phyloP scores from a whole-genome alignment of 176 grass and related monocot species.

The Pontederia paniculata region DNA sequence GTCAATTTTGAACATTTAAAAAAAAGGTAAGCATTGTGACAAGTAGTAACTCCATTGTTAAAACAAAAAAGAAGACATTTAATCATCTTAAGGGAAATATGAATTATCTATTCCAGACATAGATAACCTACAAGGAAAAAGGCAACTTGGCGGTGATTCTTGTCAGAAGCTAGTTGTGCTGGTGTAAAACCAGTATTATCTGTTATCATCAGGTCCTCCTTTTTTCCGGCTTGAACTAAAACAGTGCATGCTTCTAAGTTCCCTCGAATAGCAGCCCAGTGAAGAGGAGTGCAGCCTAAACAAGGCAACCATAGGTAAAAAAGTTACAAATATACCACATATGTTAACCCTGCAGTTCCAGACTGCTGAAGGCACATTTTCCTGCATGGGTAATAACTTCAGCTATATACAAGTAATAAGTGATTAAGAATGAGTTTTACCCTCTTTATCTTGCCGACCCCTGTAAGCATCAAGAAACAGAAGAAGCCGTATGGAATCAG shows the following conservation, averaged over 20 bases:
- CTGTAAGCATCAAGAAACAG: slow-evolving; percentile 95
- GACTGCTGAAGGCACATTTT: neutral
- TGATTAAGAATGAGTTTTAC: slow-evolving; percentile 24
- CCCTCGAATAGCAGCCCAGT: slow-evolving; percentile 98
- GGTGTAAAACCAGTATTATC: slow-evolving; percentile 98
- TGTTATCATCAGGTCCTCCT: slow-evolving; percentile 75
- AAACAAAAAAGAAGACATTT: neutral
- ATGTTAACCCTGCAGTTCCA: slow-evolving; percentile 7
- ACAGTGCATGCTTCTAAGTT: slow-evolving; percentile 88
- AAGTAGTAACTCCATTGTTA: too few relatives aligned
- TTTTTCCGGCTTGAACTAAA: slow-evolving; percentile 97
- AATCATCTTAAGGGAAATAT: neutral
- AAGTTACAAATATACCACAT: neutral
- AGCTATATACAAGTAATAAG: slow-evolving; percentile 2
- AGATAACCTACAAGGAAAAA: slow-evolving; percentile 95
- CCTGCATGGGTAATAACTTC: too few relatives aligned
- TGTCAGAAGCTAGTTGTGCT: slow-evolving; percentile 79
- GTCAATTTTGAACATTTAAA: too few relatives aligned
- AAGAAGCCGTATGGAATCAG: slow-evolving; percentile 94
- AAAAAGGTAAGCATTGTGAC: too few relatives aligned
- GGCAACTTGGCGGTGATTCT: slow-evolving; percentile 81
- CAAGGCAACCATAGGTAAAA: slow-evolving; percentile 20
- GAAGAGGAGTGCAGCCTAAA: slow-evolving; percentile 93
- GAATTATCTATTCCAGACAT: neutral
- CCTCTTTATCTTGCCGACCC: slow-evolving; percentile 88